phyloP scores from a whole-genome alignment of 1,139 yeast genomes.

The Zhuliangozyma blackwelliae region DNA sequence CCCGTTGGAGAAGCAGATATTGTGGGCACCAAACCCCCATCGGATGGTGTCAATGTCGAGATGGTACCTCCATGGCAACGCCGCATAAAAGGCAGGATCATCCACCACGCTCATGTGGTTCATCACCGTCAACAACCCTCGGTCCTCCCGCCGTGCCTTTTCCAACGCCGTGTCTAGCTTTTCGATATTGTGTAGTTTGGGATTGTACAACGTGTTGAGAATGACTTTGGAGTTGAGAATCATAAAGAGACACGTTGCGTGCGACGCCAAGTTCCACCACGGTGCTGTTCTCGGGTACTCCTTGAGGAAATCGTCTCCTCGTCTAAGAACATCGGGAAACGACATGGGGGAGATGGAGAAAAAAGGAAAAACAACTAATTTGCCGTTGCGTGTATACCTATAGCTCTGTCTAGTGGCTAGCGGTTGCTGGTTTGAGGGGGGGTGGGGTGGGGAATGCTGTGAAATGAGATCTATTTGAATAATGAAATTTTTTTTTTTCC shows the following conservation, averaged over 20 bases:
- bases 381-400: too few relatives aligned
- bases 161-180: constrained; percentile 60
- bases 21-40: constrained; percentile 95
- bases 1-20: constrained; percentile 71
- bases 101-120: constrained; percentile 94
- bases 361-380: too few relatives aligned
- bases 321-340: constrained; percentile 59
- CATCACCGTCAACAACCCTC: constrained; percentile 85
- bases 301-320: constrained; percentile 71
- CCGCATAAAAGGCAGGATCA: constrained; percentile 89
- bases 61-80: constrained; percentile 70
- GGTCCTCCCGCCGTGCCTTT: constrained; percentile 58
- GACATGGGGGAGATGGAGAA: constrained; percentile 54
- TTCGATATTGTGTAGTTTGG: constrained; percentile 57
- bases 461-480: too few relatives aligned
- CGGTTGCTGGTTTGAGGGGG: too few relatives aligned
- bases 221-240: constrained; percentile 64
- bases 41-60: constrained; percentile 64
- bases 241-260: constrained; percentile 64
- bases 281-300: constrained; percentile 56
- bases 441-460: too few relatives aligned
- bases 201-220: constrained; percentile 57
- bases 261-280: constrained; percentile 67
- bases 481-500: too few relatives aligned
- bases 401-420: too few relatives aligned